Base-by-base conservation (phyloP, 1,139 yeast species). In the Magnusiomyces paraingens region DNA sequence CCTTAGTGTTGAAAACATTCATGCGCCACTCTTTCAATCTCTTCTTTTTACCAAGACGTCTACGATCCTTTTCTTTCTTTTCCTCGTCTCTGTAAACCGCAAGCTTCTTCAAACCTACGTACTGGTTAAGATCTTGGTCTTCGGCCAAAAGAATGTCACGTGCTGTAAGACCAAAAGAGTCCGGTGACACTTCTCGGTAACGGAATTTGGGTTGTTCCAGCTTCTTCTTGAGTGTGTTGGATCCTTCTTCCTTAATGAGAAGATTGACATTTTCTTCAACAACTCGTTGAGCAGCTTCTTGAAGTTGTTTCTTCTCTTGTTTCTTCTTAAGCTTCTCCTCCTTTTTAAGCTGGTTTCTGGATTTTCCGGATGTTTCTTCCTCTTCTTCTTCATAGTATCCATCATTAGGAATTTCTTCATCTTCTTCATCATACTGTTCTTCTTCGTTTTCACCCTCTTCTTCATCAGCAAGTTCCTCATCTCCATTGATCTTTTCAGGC, bases 171-270 rank as follows among this genome's bases (percentile, higher is more conserved):
- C 98, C 98, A 71, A 81, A 94, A 11, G 91, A 73, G 64, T 94
- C 99, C 2, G 99, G 98, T 0, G 96, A 90, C 2, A 93, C 98
- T 63, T 90, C 96, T 63, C 98, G 80, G 68, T 94, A 94, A 64
- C 83, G 83, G 77, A 93, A 93, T 55, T 76, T 79, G 61, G 84
- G 84, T 53, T 86, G 62, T 42, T 59, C 63, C 17, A 62, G 53
- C 18, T 58, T 58, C 36, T 54, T 58, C 39, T 53, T 49, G 3
- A 55, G 15, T 21, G 49, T 43, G 5, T 52, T 54, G 20, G 62
- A 59, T 22, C 63, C 67, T 38, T 61, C 62, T 50, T 63, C 66
- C 26, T 68, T 70, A 10, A 65, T 48, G 4, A 68, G 67, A 4
- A 67, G 59, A 50, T 71, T 74, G 20, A 70, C 56, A 59, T 82